phyloP scores from a whole-genome alignment of 2,329 filamentous ascomycete genomes.

The Fusarium secorum region DNA sequence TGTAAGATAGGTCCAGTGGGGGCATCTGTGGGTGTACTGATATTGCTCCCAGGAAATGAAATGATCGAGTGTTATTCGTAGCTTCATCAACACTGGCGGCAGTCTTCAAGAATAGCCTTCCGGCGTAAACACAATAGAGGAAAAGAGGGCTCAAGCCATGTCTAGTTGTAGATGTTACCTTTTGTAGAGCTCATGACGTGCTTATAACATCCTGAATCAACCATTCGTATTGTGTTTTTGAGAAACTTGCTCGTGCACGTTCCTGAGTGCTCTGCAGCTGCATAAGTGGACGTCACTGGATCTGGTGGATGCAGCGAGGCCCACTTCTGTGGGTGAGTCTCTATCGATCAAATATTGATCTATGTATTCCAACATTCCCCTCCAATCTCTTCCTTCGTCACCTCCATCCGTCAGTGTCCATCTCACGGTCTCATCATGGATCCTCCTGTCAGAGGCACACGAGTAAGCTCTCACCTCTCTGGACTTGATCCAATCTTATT shows the following conservation, averaged over 20 bases:
- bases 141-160: fast-evolving
- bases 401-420: neutral
- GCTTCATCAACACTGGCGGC: neutral
- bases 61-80: neutral
- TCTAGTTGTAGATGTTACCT: fast-evolving
- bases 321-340: neutral
- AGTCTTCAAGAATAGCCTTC: neutral
- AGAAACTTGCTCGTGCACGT: neutral
- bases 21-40: neutral
- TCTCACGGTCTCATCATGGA: neutral
- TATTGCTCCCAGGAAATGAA: neutral
- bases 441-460: neutral
- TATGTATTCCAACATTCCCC: neutral
- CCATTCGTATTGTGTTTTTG: too few species aligned
- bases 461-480: neutral
- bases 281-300: neutral
- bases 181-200: fast-evolving
- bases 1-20: neutral
- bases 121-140: fast-evolving
- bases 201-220: neutral
- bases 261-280: neutral
- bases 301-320: neutral
- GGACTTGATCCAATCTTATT: too few species aligned
- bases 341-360: neutral
- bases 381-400: neutral